A percentile compares a stretch with the other conserved stretches of the same genome.
Conservation (phyloP, 768 basidiomycete genomes). For the Rhodotorula diobovata region DNA sequence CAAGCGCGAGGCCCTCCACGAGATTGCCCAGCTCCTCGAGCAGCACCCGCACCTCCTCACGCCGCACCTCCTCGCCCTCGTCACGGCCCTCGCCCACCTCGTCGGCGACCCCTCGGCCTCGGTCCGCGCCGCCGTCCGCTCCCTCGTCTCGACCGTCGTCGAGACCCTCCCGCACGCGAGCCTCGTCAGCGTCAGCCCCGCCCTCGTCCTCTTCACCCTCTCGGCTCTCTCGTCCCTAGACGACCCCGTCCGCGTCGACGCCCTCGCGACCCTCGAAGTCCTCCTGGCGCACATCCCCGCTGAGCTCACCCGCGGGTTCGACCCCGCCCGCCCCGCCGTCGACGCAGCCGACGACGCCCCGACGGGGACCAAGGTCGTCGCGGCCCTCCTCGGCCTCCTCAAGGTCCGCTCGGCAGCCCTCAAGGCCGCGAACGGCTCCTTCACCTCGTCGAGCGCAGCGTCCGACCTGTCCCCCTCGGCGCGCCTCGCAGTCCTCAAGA, state of each 20-base stretch:
- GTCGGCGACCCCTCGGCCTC: constrained; percentile 66
- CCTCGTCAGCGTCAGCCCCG: constrained; percentile 57
- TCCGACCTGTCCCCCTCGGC: constrained; percentile 54
- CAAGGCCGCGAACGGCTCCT: not conserved
- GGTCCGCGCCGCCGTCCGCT: not conserved
- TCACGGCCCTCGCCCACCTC: constrained; percentile 52
- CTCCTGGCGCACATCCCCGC: constrained; percentile 67
- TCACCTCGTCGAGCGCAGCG: not conserved
- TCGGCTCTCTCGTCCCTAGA: constrained; percentile 93
- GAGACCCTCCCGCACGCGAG: not conserved
- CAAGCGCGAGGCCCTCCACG: constrained; percentile 59
- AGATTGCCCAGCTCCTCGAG: constrained; percentile 59
- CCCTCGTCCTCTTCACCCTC: constrained; percentile 75
- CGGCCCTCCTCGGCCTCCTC: constrained; percentile 75
- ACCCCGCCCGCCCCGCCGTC: not conserved
- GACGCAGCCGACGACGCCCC: not conserved
- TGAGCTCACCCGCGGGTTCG: constrained; percentile 65
- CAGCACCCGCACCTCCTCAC: constrained; percentile 57
- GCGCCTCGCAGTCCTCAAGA: constrained; percentile 68
- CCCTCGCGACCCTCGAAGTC: constrained; percentile 71
- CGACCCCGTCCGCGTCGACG: constrained; percentile 88
- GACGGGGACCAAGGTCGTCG: constrained; percentile 52
- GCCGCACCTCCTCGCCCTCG: constrained; percentile 38
- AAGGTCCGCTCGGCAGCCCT: constrained; percentile 45
- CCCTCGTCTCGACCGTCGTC: constrained; percentile 7